Evolutionary conservation across 2,329 filamentous ascomycete species (phyloP).

Genomic region (Cytospora chrysosperma): DNA sequence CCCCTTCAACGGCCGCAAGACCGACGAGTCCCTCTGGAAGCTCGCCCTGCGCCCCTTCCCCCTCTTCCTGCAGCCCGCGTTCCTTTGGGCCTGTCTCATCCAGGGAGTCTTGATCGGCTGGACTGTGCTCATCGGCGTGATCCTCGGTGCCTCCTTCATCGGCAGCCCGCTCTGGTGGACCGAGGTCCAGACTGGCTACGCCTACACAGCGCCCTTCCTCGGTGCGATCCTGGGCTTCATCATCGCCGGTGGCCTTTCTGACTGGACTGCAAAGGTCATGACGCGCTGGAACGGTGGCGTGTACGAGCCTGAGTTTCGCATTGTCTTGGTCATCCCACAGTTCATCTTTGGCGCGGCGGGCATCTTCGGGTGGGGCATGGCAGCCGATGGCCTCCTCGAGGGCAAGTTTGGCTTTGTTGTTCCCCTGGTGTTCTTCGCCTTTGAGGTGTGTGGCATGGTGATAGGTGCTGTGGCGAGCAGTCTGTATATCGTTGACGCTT

Average conservation of each 20-base stretch:
- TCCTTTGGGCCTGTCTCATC: constrained; percentile 75
- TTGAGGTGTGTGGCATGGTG: constrained; percentile 88
- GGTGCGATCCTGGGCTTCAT: constrained; percentile 77
- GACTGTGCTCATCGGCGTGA: constrained; percentile 88
- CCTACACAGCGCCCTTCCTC: constrained; percentile 82
- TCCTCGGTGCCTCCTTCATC: constrained; percentile 79
- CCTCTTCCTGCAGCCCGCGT: constrained; percentile 79
- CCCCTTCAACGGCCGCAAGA: constrained; percentile 80
- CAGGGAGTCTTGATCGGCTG: constrained; percentile 92
- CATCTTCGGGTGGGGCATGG: constrained; percentile 81
- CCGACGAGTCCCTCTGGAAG: constrained; percentile 69
- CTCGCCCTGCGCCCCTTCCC: constrained; percentile 73
- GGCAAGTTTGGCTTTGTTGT: constrained; percentile 67
- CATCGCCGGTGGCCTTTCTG: constrained; percentile 71
- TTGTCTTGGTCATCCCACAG: constrained; percentile 80
- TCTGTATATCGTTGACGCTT: constrained; percentile 89
- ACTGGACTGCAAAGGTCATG: constrained; percentile 68
- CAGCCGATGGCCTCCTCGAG: constrained; percentile 56
- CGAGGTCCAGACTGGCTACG: constrained; percentile 79
- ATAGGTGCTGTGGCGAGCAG: constrained; percentile 83
- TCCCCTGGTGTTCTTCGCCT: constrained; percentile 77
- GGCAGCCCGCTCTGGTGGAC: constrained; percentile 79
- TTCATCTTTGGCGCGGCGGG: constrained; percentile 74
- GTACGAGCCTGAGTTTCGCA: constrained; percentile 89
- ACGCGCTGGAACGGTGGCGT: constrained; percentile 74